A percentile compares a stretch with the other conserved stretches of the same genome.
phyloP scores from a whole-genome alignment of 345 rosid species.

The Salix koriyanagi region DNA sequence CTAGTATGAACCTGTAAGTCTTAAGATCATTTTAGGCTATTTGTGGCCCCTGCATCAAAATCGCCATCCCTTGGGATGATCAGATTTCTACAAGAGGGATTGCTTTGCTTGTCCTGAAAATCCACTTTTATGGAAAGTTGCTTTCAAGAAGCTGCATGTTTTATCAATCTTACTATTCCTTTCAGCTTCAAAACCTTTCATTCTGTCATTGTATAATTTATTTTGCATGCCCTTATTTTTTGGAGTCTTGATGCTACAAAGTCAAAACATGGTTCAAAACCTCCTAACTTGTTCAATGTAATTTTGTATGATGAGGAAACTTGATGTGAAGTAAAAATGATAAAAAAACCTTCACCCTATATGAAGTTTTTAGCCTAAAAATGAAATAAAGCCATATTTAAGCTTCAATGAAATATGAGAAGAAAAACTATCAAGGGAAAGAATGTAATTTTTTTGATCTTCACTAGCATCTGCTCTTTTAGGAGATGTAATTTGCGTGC shows the following conservation, averaged over 20 bases:
- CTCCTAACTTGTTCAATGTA: neutral
- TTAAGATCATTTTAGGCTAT: neutral
- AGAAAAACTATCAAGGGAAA: neutral
- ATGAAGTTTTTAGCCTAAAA: neutral
- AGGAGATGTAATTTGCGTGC: neutral
- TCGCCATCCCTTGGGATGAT: neutral
- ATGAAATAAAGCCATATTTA: neutral
- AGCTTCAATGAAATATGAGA: neutral
- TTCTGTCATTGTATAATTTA: neutral
- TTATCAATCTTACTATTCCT: neutral
- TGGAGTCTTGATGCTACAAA: neutral
- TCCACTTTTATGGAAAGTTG: neutral
- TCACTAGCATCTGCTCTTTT: neutral
- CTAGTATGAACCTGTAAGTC: neutral
- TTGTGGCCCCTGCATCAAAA: neutral
- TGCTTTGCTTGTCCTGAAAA: neutral
- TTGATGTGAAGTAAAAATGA: neutral
- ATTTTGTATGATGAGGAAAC: neutral
- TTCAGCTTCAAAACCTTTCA: neutral
- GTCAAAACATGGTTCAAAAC: neutral
- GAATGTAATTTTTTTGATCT: neutral
- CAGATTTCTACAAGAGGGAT: neutral
- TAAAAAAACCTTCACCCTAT: neutral
- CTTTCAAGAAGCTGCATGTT: neutral
- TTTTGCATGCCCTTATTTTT: neutral